Evolutionary conservation across 2,329 filamentous ascomycete genomes (phyloP), one percentile per base, ranked within the genome.

Genomic region (Penicillium sp.): DNA sequence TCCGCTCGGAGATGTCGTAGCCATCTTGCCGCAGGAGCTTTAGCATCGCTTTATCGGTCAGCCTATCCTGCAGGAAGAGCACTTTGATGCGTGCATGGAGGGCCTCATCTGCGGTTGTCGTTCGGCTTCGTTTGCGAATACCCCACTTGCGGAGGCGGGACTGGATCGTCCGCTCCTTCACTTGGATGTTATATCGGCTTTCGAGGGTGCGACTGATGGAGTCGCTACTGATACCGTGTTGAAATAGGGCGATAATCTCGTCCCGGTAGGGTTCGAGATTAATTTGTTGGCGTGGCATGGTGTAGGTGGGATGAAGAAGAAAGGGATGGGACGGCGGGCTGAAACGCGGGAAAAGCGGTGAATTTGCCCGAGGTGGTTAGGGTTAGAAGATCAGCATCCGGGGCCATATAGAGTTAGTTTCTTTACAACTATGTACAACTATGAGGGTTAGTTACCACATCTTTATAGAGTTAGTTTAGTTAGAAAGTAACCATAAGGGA

Each of bases 101-200:
- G 18, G 51, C 47, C 34, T 58, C 59, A 34, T 63, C 60, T 13
- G 59, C 59, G 20, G 60, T 63, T 7, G 60, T 63, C 20, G 59
- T 63, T 15, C 54, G 59, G 46, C 59, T 59, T 56, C 60, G 60
- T 46, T 63, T 63, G 46, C 60, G 60, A 29, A 63, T 60, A 33
- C 60, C 60, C 60, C 60, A 63, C 57, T 61, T 58, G 49, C 60
- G 60, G 23, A 63, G 57, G 17, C 60, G 59, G n/a, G 59, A 60
- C 36, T 63, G 60, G 40, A 63, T 62, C 24, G 60, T 62, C 24
- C 60, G 51, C 37, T 63, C 60, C 26, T 60, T 61, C 8, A 63
- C 60, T 47, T 62, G 60, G 32, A 63, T 61, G 44, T 60, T 60
- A 54, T 61, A 56, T 32, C 57, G 58, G 26, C 46, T 57, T 27